These are phyloP conservation scores for Fraxinus excelsior DNA, from an alignment of 257 asterid genomes.

Conservation along the genomic window DNA sequence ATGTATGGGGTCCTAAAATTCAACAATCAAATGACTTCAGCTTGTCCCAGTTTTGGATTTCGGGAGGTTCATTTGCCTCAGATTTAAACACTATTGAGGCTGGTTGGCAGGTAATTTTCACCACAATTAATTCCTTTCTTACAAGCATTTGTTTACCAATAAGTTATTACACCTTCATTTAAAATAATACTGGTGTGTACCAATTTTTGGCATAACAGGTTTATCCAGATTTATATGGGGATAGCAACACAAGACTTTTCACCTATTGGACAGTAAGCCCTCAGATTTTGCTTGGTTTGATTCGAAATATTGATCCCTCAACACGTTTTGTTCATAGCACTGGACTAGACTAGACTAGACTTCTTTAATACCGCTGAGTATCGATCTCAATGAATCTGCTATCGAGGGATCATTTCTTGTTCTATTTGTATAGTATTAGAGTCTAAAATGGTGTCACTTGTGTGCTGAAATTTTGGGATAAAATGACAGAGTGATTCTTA, in stretches of 20 bases:
- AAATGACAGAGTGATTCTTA: conserved; percentile 78
- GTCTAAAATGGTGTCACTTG: conserved; percentile 1
- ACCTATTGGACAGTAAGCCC: conserved; percentile 94
- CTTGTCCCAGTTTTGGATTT: conserved; percentile 83
- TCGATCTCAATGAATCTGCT: too few species aligned
- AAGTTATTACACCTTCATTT: conserved; percentile 1
- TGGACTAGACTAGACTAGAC: not conserved
- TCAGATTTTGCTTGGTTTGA: not conserved
- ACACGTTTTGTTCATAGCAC: not conserved
- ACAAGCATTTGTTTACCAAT: not conserved
- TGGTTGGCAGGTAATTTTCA: conserved; percentile 74
- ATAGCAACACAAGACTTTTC: conserved; percentile 78
- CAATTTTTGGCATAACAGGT: conserved; percentile 50
- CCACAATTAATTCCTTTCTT: not conserved
- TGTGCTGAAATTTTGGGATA: conserved; percentile 33
- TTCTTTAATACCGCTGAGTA: not conserved
- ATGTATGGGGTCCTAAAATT: conserved; percentile 84
- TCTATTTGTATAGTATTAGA: too few species aligned
- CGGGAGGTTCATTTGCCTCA: conserved; percentile 73
- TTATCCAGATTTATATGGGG: conserved; percentile 85
- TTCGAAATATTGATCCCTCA: too few species aligned
- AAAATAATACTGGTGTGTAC: not conserved
- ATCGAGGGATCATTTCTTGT: too few species aligned
- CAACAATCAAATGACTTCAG: conserved; percentile 82
- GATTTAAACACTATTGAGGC: conserved; percentile 93